A percentile compares a stretch with the other conserved stretches of the same genome.
phyloP scores from a whole-genome alignment of 306 rosid genomes.

The Crotalaria pallida region DNA sequence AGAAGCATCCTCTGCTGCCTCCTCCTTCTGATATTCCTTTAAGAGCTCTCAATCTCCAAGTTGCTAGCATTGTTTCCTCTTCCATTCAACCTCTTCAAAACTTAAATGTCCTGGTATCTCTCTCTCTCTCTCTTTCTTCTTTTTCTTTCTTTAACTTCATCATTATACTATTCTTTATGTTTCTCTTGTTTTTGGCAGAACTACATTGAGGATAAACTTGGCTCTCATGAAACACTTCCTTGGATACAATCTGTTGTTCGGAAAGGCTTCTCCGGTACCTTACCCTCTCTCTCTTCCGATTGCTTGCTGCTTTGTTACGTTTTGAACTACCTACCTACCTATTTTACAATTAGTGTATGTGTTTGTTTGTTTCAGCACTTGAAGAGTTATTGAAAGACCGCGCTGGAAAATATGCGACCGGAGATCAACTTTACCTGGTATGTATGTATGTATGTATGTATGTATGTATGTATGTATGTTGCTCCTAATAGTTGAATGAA shows the following conservation, averaged over 20 bases:
- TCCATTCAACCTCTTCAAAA: slow-evolving; percentile 81
- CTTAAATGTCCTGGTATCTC: slow-evolving; percentile 42
- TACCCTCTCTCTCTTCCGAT: too few species aligned
- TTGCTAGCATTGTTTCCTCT: slow-evolving; percentile 63
- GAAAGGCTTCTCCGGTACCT: slow-evolving; percentile 76
- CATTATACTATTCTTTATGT: too few species aligned
- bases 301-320: too few species aligned
- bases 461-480: too few species aligned
- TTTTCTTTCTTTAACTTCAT: not conserved
- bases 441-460: too few species aligned
- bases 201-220: slow-evolving; percentile 53
- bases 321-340: too few species aligned
- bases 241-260: slow-evolving; percentile 45
- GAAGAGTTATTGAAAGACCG: slow-evolving; percentile 41
- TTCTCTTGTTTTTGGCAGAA: slow-evolving; percentile 72
- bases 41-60: slow-evolving; percentile 77
- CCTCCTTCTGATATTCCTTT: slow-evolving; percentile 51
- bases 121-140: not conserved
- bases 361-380: slow-evolving; percentile 42
- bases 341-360: too few species aligned
- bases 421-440: slow-evolving; percentile 43
- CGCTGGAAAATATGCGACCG: slow-evolving; percentile 42
- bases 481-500: too few species aligned
- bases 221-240: slow-evolving; percentile 46
- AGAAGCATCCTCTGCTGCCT: slow-evolving; percentile 54